Conservation (phyloP, 768 basidiomycete species). For the Tricholoma sp. region DNA sequence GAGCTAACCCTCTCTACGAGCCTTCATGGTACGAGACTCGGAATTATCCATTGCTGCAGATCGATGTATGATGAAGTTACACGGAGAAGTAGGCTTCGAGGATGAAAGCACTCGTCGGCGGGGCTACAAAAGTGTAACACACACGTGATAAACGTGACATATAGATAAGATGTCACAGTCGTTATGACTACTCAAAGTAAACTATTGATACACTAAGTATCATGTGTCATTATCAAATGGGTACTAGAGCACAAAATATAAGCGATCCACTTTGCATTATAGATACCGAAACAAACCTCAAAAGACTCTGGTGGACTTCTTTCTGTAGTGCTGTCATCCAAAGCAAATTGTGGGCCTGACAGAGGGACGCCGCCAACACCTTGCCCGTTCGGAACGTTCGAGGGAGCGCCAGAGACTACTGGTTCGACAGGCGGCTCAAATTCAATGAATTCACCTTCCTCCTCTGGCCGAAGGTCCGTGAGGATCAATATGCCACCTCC, state of each 20-base stretch:
- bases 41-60: slow-evolving; percentile 34
- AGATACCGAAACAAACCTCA: slow-evolving; percentile 53
- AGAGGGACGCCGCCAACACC: slow-evolving; percentile 25
- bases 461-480: slow-evolving; percentile 64
- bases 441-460: slow-evolving; percentile 71
- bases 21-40: slow-evolving; percentile 69
- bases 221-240: slow-evolving; percentile 72
- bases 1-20: slow-evolving; percentile 63
- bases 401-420: slow-evolving; percentile 21
- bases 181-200: too few species aligned
- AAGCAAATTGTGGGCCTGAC: slow-evolving; percentile 53
- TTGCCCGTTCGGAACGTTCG: slow-evolving; percentile 25
- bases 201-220: too few species aligned
- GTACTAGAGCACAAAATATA: slow-evolving; percentile 50
- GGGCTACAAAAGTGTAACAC: slow-evolving; percentile 15
- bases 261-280: background rate
- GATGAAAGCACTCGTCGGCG: slow-evolving; percentile 22
- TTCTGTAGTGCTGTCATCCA: slow-evolving; percentile 69
- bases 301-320: slow-evolving; percentile 75
- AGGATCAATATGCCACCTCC: slow-evolving; percentile 89
- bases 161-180: background rate
- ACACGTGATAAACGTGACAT: background rate
- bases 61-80: slow-evolving; percentile 19
- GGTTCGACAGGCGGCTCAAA: slow-evolving; percentile 35
- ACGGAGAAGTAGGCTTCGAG: slow-evolving; percentile 20